Conservation (phyloP, 2,329 filamentous ascomycete species). For the Alternaria infectoria region DNA sequence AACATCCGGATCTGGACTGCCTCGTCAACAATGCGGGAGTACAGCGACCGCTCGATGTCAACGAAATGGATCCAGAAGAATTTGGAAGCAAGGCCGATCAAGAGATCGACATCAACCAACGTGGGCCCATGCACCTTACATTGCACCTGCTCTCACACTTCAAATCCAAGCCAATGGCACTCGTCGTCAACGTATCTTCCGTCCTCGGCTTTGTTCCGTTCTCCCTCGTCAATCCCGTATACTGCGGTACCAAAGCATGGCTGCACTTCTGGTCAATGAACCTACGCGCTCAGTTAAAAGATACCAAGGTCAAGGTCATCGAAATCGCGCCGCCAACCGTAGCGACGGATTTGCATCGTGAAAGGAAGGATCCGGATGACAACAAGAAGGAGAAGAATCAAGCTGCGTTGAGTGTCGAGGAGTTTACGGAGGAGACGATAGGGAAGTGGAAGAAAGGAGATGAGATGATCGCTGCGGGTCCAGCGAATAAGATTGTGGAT, state of each 20-base stretch:
- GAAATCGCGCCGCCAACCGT: conserved; percentile 65
- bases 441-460: conserved; percentile 55
- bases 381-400: conserved; percentile 65
- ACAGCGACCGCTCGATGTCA: conserved; percentile 60
- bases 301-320: conserved; percentile 56
- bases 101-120: conserved; percentile 65
- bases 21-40: conserved; percentile 67
- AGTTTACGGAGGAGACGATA: conserved; percentile 60
- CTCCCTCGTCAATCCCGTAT: conserved; percentile 63
- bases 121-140: conserved; percentile 63
- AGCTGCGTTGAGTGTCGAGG: conserved; percentile 58
- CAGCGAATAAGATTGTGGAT: conserved; percentile 50
- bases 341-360: conserved; percentile 62
- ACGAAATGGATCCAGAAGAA: conserved; percentile 42
- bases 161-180: conserved; percentile 47
- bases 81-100: conserved; percentile 61
- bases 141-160: conserved; percentile 59
- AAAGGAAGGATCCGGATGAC: conserved; percentile 62
- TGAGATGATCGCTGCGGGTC: conserved; percentile 58
- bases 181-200: conserved; percentile 63
- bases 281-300: conserved; percentile 58
- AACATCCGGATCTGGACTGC: conserved; percentile 64
- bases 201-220: conserved; percentile 61
- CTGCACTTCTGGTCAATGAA: conserved; percentile 64
- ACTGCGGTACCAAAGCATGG: conserved; percentile 66